Percentiles rank a stretch among this genome's conserved stretches.
phyloP scores from a whole-genome alignment of 2,329 filamentous ascomycete genomes.

The Botrytis squamosa region DNA sequence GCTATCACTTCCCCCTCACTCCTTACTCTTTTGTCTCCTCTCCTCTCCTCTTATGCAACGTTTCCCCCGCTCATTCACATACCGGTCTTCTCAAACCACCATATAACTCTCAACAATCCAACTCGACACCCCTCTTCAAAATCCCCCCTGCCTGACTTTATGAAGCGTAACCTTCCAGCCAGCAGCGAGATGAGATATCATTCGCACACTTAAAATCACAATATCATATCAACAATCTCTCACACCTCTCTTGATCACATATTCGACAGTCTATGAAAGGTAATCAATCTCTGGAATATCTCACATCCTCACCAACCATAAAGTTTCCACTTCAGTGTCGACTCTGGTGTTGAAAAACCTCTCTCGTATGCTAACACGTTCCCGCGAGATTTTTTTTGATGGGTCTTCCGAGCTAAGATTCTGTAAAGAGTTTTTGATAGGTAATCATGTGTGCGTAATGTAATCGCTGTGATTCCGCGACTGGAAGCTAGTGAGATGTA shows the following conservation, averaged over 20 bases:
- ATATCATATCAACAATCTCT: not conserved
- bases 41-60: too few species aligned
- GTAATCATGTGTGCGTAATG: not conserved
- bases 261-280: accelerated
- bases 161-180: too few species aligned
- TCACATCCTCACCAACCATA: accelerated
- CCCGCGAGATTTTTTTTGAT: accelerated
- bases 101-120: too few species aligned
- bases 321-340: not conserved
- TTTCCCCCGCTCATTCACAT: too few species aligned
- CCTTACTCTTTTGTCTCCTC: too few species aligned
- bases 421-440: not conserved
- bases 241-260: not conserved
- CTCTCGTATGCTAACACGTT: not conserved
- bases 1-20: too few species aligned
- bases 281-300: accelerated
- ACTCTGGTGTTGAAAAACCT: too few species aligned
- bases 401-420: accelerated
- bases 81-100: too few species aligned
- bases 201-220: accelerated
- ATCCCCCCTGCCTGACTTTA: too few species aligned
- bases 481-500: not conserved
- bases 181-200: not conserved
- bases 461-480: accelerated
- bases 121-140: too few species aligned